phyloP scores from a whole-genome alignment of 495 filamentous ascomycete genomes.

The Xylaria acuta region DNA sequence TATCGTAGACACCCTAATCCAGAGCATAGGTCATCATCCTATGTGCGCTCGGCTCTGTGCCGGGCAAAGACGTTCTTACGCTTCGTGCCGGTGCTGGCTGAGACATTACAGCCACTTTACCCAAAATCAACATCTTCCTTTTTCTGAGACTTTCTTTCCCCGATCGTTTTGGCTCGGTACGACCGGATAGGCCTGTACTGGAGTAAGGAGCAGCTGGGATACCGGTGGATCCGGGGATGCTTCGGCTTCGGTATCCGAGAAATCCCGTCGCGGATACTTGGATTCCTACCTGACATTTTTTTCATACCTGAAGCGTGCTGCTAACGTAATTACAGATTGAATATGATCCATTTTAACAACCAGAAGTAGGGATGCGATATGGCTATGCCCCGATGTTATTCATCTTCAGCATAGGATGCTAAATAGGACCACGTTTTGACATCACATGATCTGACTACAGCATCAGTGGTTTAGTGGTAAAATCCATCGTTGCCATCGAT shows the following conservation, averaged over 20 bases:
- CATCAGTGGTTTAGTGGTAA: slow-evolving; percentile 60
- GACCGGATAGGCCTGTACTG: not conserved
- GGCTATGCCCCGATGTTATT: not conserved
- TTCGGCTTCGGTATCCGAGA: not conserved
- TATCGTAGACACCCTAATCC: not conserved
- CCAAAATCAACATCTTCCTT: not conserved
- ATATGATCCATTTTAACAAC: no score
- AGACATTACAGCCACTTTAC: not conserved
- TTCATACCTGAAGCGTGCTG: no score
- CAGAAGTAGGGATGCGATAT: not conserved
- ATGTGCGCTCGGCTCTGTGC: not conserved
- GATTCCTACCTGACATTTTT: no score
- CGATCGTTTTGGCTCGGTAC: not conserved
- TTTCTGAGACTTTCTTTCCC: not conserved
- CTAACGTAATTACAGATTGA: no score
- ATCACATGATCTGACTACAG: not conserved
- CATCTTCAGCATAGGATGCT: not conserved
- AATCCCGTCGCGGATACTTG: slow-evolving; percentile 14
- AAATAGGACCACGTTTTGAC: no score
- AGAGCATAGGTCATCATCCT: not conserved
- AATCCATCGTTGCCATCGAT: slow-evolving; percentile 62
- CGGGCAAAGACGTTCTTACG: not conserved
- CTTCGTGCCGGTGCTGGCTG: not conserved
- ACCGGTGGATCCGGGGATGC: not conserved
- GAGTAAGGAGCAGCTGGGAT: not conserved